A percentile compares a stretch with the other conserved stretches of the same genome.
Evolutionary conservation across 2,329 filamentous ascomycete species (phyloP).

Genomic region (Simplicillium aogashimaense): DNA sequence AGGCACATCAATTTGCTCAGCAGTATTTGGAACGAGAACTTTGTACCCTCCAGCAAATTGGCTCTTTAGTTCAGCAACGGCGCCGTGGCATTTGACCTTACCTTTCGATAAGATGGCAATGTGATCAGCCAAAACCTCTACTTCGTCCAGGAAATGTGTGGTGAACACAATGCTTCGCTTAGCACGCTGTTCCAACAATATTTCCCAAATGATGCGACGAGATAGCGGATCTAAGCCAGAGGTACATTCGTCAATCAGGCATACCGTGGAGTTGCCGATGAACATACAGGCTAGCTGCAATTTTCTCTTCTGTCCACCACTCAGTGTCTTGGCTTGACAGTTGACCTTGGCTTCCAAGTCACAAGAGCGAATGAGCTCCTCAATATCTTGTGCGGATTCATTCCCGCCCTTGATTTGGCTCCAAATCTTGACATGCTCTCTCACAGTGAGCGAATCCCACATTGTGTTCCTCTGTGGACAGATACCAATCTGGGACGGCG

Average conservation of each 20-base stretch:
- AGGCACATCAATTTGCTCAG: not conserved
- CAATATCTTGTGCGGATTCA: conserved; percentile 34
- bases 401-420: conserved; percentile 43
- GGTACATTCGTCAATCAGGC: conserved; percentile 61
- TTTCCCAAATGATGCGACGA: conserved; percentile 60
- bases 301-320: conserved; percentile 61
- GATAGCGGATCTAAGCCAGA: conserved; percentile 58
- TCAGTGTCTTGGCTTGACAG: conserved; percentile 45
- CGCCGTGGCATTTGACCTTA: conserved; percentile 49
- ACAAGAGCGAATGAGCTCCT: conserved; percentile 43
- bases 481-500: conserved; percentile 34
- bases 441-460: conserved; percentile 56
- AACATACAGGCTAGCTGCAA: conserved; percentile 65
- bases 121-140: conserved; percentile 57
- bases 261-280: conserved; percentile 55
- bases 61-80: conserved; percentile 54
- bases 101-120: conserved; percentile 58
- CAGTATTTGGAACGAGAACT: conserved; percentile 28
- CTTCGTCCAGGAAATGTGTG: conserved; percentile 63
- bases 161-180: conserved; percentile 55
- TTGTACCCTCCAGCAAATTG: conserved; percentile 54
- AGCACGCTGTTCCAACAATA: conserved; percentile 53
- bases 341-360: conserved; percentile 50
- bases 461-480: conserved; percentile 62
- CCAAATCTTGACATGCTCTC: conserved; percentile 55